Base-by-base conservation (phyloP, 2,329 filamentous ascomycete genomes). In the Cercospora sesami region DNA sequence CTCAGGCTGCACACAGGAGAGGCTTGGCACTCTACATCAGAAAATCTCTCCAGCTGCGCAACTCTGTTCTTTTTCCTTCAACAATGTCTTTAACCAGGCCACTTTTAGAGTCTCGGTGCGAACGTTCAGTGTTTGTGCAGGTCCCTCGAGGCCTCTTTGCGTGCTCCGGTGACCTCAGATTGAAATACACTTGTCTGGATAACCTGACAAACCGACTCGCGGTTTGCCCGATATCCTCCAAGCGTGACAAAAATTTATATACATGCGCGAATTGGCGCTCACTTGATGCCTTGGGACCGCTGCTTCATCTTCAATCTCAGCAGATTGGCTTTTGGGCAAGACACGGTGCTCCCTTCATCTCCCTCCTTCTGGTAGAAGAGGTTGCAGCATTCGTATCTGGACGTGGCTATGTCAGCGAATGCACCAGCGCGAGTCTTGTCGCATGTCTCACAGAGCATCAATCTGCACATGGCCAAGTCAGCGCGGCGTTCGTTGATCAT, bases 41-140 rank as follows among this genome's bases (percentile, higher is more conserved):
- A 64, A 59, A 53, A 57, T 33, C 21, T 65, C 45, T 59, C 21
- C 58, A 33, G 66, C 66, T 64, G 31, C 48, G 36, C 63, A 12
- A 33, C n/a, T 58, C 18, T 67, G 39, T 67, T 65, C 51, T 72
- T 78, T 80, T 80, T 79, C 80, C 84, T 84, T 80, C 79, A 82
- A 86, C 85, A 94, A 92, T 92, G 89, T 92, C 88, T 87, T 67
- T 70, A 67, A 68, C 57, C 89, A 90, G 93, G 90, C 91, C 90
- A 88, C 91, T 92, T 91, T 94, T 98, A 98, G 95, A 99, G 95
- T 99, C 95, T 96, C 94, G 94, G 91, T 91, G 89, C 89, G 91
- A 89, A 91, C 88, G 62, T 77, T 94, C 92, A 92, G 87, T 98
- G 87, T 91, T 93, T 93, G 89, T 91, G 92, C 91, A 96, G 92